phyloP scores from a whole-genome alignment of 2,329 filamentous ascomycete species.

The Akanthomyces lecanii region DNA sequence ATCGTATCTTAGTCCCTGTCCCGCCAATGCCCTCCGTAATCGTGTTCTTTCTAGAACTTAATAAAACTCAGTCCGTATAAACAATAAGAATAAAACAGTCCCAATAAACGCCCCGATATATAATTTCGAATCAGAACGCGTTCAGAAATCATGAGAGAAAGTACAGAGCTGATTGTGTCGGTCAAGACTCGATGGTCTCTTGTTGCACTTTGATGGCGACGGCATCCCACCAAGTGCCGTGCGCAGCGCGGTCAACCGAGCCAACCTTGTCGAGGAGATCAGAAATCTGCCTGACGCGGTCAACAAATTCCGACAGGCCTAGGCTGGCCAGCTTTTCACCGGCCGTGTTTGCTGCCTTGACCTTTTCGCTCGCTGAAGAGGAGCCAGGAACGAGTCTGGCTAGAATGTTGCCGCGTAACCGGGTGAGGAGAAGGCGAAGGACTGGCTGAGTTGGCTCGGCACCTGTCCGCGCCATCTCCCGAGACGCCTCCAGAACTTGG shows the following conservation, averaged over 20 bases:
- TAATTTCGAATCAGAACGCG: background rate
- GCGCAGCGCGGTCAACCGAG: slow-evolving; percentile 62
- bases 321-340: slow-evolving; percentile 65
- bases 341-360: slow-evolving; percentile 63
- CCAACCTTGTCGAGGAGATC: slow-evolving; percentile 63
- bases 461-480: slow-evolving; percentile 39
- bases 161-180: background rate
- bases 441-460: slow-evolving; percentile 51
- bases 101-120: slow-evolving; percentile 1
- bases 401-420: slow-evolving; percentile 63
- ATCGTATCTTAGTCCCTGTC: background rate
- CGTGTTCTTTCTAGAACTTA: background rate
- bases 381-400: slow-evolving; percentile 61
- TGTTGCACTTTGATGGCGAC: slow-evolving; percentile 54
- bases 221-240: slow-evolving; percentile 66
- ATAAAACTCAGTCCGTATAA: background rate
- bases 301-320: slow-evolving; percentile 70
- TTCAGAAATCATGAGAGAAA: background rate
- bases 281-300: slow-evolving; percentile 63
- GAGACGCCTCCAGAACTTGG: slow-evolving; percentile 50
- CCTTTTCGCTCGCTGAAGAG: slow-evolving; percentile 65
- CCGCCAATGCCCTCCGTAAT: background rate
- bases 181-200: slow-evolving; percentile 30
- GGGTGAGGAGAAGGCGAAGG: slow-evolving; percentile 62
- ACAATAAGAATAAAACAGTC: background rate